Evolutionary conservation across 768 basidiomycete genomes (phyloP).

Genomic region (Boletus tylopilopsis): DNA sequence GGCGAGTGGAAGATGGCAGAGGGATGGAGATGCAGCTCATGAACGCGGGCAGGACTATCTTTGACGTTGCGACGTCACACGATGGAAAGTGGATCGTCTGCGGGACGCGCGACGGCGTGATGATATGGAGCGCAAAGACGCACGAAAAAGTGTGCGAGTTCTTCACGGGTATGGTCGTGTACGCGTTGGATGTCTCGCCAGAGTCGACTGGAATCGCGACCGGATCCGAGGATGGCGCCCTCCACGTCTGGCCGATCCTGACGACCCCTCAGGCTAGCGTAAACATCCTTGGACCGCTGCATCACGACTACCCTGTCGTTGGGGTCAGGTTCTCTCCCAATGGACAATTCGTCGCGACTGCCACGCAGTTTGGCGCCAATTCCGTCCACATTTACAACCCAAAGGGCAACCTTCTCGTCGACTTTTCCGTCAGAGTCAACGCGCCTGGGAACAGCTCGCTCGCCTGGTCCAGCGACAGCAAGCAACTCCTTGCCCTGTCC

Average conservation of each 20-base stretch:
- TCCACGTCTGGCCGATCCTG: conserved; percentile 7
- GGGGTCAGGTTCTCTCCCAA: conserved; percentile 10
- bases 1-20: conserved; percentile 2
- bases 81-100: conserved; percentile 4
- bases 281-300: too few relatives aligned
- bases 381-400: conserved; percentile 3
- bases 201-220: conserved; percentile 3
- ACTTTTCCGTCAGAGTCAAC: background rate
- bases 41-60: background rate
- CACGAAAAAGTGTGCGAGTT: background rate
- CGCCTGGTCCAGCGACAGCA: conserved; percentile 1
- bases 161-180: background rate
- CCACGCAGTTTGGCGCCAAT: background rate
- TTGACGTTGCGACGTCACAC: background rate
- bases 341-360: background rate
- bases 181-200: conserved; percentile 1
- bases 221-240: background rate
- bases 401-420: background rate
- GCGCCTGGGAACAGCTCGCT: background rate
- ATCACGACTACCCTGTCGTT: background rate
- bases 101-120: background rate
- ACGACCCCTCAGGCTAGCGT: too few relatives aligned
- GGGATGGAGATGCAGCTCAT: background rate
- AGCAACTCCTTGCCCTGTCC: background rate
- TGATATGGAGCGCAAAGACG: background rate